Evolutionary conservation across 768 basidiomycete genomes (phyloP).

Genomic region (Tubosaeta brunneosetosa): DNA sequence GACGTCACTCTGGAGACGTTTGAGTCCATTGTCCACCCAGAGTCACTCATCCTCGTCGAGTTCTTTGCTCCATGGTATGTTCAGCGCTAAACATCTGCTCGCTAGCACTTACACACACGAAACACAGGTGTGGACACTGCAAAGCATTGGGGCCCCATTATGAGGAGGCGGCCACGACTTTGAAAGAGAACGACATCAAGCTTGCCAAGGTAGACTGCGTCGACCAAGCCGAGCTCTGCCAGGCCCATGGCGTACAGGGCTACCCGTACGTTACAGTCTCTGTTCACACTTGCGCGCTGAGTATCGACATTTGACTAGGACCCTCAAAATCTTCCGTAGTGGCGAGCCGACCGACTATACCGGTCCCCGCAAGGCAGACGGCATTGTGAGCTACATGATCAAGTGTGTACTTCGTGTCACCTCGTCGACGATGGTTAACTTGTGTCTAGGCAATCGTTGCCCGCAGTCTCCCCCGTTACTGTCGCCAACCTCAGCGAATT

Average conservation of each 20-base stretch:
- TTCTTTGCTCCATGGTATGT: constrained; percentile 87
- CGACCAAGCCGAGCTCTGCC: constrained; percentile 88
- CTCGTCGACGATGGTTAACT: constrained; percentile 3
- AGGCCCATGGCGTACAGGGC: constrained; percentile 80
- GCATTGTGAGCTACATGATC: constrained; percentile 93
- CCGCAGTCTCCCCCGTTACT: constrained; percentile 84
- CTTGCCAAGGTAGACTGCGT: constrained; percentile 98
- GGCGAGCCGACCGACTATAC: constrained; percentile 76
- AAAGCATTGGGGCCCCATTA: constrained; percentile 93
- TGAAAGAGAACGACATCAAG: constrained; percentile 87
- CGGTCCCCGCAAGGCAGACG: constrained; percentile 91
- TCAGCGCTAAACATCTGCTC: neutral
- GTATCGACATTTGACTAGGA: constrained; percentile 34
- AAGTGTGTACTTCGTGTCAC: constrained; percentile 54
- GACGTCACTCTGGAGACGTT: constrained; percentile 69
- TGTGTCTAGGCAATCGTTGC: constrained; percentile 73
- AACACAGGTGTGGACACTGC: constrained; percentile 88
- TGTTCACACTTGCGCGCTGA: neutral
- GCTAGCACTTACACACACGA: neutral
- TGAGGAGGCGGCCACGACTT: constrained; percentile 86
- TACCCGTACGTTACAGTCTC: constrained; percentile 69
- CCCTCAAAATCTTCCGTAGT: constrained; percentile 87
- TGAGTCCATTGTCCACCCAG: constrained; percentile 56
- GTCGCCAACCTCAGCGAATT: constrained; percentile 77
- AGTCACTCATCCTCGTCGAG: constrained; percentile 83